Evolutionary conservation across 129 eudicot species (phyloP).

Genomic region (Flaveria brownii): DNA sequence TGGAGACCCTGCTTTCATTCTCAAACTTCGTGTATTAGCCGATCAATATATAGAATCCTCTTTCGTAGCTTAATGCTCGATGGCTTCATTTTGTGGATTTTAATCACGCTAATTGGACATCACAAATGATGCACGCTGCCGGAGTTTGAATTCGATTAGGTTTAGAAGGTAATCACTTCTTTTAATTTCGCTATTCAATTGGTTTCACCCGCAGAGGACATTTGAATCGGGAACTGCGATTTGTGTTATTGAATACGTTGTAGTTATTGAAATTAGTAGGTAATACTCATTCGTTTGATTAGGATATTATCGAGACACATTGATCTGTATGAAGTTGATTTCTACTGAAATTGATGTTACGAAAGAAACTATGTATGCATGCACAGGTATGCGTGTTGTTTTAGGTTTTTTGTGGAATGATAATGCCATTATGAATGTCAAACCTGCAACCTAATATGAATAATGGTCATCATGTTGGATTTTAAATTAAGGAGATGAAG

Average conservation of each 20-base stretch:
- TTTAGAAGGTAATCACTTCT: slow-evolving; percentile 6
- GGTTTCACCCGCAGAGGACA: neutral
- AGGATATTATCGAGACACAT: too few relatives aligned
- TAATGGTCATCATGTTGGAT: neutral
- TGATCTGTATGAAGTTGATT: too few relatives aligned
- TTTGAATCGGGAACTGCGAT: neutral
- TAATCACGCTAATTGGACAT: neutral
- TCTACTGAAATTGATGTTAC: too few relatives aligned
- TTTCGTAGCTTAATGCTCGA: neutral
- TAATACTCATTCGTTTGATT: neutral
- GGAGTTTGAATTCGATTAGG: slow-evolving; percentile 4
- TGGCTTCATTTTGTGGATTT: neutral
- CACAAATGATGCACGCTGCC: neutral
- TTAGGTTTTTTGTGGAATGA: too few relatives aligned
- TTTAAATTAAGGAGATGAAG: neutral
- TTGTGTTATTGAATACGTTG: neutral
- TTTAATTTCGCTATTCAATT: neutral
- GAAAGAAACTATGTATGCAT: too few relatives aligned
- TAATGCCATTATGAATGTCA: too few relatives aligned
- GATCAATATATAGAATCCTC: neutral
- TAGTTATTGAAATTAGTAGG: neutral
- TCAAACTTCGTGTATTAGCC: slow-evolving; percentile 3
- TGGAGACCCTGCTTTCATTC: slow-evolving; percentile 19
- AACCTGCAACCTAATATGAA: too few relatives aligned
- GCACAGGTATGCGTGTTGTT: too few relatives aligned